Evolutionary conservation across 495 filamentous ascomycete species (phyloP), one percentile per base, ranked within the genome.

Genomic region (Choiromyces venosus): DNA sequence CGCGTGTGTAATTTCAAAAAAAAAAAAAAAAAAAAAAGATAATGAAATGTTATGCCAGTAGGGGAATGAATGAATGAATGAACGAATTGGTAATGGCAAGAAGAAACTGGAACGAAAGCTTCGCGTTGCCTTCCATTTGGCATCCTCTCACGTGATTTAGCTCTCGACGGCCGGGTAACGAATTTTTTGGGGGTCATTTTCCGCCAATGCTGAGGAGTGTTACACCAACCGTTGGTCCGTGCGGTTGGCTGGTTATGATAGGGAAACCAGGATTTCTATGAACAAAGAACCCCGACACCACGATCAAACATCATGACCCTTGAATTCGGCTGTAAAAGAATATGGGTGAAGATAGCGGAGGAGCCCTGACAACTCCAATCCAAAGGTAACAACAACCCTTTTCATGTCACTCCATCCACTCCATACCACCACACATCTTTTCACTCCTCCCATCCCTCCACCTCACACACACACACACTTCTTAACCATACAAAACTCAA

Each of bases 1-100:
- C 71, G 69, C 85, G 75, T 76, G 56, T 69, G 72, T 72, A 77
- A 70, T 69, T 73, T 72, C 52, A 25, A 25, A 52, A 52, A 52
- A 52, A 6, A 8, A 18, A 14, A 14, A 4, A 61, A 29, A 4
- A 16, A 33, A 4, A 33, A 33, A 33, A n/a, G n/a, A n/a, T n/a
- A n/a, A n/a, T n/a, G n/a, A n/a, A 42, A 4, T 33, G n/a, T n/a
- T 29, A 61, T 16, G 25, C 52, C 33, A 16, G 52, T 18, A 18
- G 29, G 52, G 12, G n/a, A n/a, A n/a, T n/a, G n/a, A n/a, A n/a
- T n/a, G n/a, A 33, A 18, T 6, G 14, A 29, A 29, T 16, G 52
- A 61, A 33, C n/a, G 44, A n/a, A 52, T n/a, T n/a, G 44, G 44
- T n/a, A n/a, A 52, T 52, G 16, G 44, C 19, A 52, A 52, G 44